Base-by-base conservation (phyloP, 2,329 filamentous ascomycete genomes). In the Arachnomyces sp. region DNA sequence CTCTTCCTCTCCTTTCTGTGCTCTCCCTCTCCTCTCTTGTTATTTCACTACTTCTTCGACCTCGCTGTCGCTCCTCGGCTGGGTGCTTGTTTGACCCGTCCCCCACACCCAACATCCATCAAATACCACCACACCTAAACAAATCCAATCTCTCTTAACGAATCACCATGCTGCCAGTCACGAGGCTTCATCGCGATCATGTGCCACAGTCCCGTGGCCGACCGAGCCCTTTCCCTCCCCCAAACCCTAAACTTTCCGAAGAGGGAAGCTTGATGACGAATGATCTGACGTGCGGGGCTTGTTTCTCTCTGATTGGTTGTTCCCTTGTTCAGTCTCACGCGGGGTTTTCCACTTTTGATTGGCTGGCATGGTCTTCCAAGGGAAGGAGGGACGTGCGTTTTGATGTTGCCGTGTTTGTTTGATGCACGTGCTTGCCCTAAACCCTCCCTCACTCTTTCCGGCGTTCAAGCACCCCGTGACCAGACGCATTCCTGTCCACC, bases 131-230 rank as follows among this genome's bases (percentile, higher is more conserved):
- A 32, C 35, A 38, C 28, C 17, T 14, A n/a, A 25, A 9, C 36
- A 8, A 34, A 31, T 33, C 38, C 7, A n/a, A n/a, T 13, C 13
- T 17, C 15, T 28, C 29, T 31, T 13, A 12, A 11, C 11, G 32
- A 14, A n/a, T 16, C 3, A 49, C 21, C 9, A 5, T 25, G 5
- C 21, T 25, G 21, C 21, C 21, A 25, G 21, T 25, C 21, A 4
- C 31, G 13, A 29, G 18, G 12, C 21, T 25, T 9, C 5, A 9
- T 9, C 9, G 21, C 21, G 48, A 55, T 65, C 62, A 65, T 56
- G 59, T 64, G 62, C 53, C 49, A 43, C 39, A 44, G 53, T 61
- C 61, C 61, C 61, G 59, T 63, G 61, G 53, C 57, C 59, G 52
- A 53, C 54, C 44, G 34, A 38, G 33, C 43, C 38, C 35, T 28